Percentiles rank a stretch among this genome's conserved stretches.
Conservation (phyloP, 78 protist species). For the Mantamonas sphyraenae region DNA sequence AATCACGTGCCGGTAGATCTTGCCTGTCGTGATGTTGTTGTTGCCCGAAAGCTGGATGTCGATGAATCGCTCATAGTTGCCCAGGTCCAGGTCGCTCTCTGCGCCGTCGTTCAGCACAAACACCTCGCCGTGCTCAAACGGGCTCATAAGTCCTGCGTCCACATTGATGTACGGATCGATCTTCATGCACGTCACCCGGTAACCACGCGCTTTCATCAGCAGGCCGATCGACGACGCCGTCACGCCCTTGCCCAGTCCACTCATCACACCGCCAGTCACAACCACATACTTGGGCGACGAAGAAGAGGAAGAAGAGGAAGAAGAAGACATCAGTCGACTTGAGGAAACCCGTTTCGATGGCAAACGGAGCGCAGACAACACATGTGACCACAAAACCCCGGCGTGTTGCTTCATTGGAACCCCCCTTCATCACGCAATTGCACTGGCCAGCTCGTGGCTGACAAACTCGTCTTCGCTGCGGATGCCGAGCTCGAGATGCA, state of each 20-base stretch:
- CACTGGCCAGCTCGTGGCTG: neutral
- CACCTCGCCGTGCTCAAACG: constrained; percentile 64
- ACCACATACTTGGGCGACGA: constrained; percentile 25
- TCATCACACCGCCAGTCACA: constrained; percentile 80
- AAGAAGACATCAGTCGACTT: no score
- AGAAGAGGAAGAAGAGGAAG: no score
- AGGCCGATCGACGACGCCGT: constrained; percentile 63
- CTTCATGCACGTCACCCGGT: constrained; percentile 68
- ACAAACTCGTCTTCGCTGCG: constrained; percentile 1
- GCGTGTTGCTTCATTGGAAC: no score
- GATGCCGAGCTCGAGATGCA: constrained; percentile 20
- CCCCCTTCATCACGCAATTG: constrained; percentile 9
- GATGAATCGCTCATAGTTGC: constrained; percentile 96
- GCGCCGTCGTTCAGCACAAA: constrained; percentile 91
- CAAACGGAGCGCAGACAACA: no score
- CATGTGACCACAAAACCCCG: no score
- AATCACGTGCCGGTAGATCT: constrained; percentile 80
- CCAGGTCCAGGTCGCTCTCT: constrained; percentile 93
- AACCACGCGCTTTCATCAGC: constrained; percentile 51
- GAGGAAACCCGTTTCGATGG: no score
- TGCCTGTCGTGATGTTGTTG: constrained; percentile 97
- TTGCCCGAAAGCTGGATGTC: constrained; percentile 60
- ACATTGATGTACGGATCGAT: constrained; percentile 79
- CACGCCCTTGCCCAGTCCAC: constrained; percentile 86
- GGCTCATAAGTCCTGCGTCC: constrained; percentile 77